A percentile compares a stretch with the other conserved stretches of the same genome.
Evolutionary conservation across 169 alveolate species (phyloP).

Genomic region (Neospora caninum): DNA sequence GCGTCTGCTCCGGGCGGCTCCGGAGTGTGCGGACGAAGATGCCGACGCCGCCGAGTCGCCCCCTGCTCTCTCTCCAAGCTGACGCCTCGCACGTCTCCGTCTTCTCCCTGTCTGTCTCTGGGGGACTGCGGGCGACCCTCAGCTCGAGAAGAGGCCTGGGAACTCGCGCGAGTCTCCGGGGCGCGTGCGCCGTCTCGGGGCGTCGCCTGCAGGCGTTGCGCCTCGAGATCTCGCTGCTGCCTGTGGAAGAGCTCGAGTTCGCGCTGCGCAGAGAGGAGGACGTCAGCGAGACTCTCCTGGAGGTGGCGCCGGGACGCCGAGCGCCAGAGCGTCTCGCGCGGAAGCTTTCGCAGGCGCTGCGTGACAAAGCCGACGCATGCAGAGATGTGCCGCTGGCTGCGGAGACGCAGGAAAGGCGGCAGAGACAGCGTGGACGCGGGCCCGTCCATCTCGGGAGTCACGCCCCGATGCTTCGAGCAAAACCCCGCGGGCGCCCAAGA

Average conservation of each 20-base stretch:
- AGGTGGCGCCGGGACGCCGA: not conserved
- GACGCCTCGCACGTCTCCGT: not conserved
- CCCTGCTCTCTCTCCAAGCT: not conserved
- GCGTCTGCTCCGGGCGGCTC: not conserved
- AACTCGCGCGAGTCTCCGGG: too few relatives aligned
- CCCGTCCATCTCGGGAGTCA: not conserved
- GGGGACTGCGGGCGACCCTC: not conserved
- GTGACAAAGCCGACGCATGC: slow-evolving; percentile 1
- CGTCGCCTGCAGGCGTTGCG: not conserved
- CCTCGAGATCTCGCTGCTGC: not conserved
- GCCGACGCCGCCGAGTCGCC: not conserved
- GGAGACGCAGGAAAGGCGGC: slow-evolving; percentile 14
- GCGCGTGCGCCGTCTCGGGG: too few relatives aligned
- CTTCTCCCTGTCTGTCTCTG: not conserved
- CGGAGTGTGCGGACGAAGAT: not conserved
- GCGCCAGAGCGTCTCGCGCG: not conserved
- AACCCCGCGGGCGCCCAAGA: slow-evolving; percentile 28
- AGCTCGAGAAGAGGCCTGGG: too few relatives aligned
- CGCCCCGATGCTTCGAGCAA: slow-evolving; percentile 19
- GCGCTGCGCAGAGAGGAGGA: not conserved
- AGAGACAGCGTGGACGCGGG: not conserved
- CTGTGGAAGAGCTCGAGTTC: not conserved
- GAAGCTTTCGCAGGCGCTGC: not conserved
- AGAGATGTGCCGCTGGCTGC: not conserved
- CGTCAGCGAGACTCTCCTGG: not conserved